Evolutionary conservation across 768 basidiomycete species (phyloP), one percentile per base, ranked within the genome.

Genomic region (Lentinula guzmanii): DNA sequence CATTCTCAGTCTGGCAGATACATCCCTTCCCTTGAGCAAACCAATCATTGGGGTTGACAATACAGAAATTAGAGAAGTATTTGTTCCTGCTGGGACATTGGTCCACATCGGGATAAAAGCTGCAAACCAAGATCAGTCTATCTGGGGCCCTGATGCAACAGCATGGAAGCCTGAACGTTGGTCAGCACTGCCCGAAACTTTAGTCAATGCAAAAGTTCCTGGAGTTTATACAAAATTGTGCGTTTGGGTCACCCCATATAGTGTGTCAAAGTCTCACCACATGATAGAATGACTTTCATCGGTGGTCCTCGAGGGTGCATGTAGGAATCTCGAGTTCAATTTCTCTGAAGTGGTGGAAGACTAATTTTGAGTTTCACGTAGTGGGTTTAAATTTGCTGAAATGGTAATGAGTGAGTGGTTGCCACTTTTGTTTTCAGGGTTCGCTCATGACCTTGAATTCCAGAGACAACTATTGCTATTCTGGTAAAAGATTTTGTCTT

Each of bases 101-200:
- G 61, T 74, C 53, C 58, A 70, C 39, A 63, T 72, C n/a, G 74
- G 67, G 13, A 70, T 70, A 42, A 28, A 70, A 13, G 65, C 66
- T 28, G 68, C 70, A 18, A 79, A 80, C 61, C 64, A 64, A 10
- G 72, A 74, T 62, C 70, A 70, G 35, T 67, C 66, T 1, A 55
- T 79, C 4, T 81, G 78, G 79, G 28, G 28, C 28, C 16, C 41
- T 8, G 79, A 82, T 63, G 75, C 77, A 0, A 46, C 66, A 24
- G 76, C 79, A 61, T 80, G 77, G 75, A 79, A 76, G 58, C 80
- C 79, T 3, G 78, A 80, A 57, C 68, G 79, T 11, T 81, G 80
- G 79, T 61, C 62, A 4, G 68, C 71, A 0, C 64, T 77, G 5
- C 78, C 76, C 1, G 65, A 70, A 11, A 62, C 65, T 15, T 70